These are phyloP conservation scores for Besnoitia besnoiti DNA, from an alignment of 169 alveolate genomes.

Conservation along the genomic window DNA sequence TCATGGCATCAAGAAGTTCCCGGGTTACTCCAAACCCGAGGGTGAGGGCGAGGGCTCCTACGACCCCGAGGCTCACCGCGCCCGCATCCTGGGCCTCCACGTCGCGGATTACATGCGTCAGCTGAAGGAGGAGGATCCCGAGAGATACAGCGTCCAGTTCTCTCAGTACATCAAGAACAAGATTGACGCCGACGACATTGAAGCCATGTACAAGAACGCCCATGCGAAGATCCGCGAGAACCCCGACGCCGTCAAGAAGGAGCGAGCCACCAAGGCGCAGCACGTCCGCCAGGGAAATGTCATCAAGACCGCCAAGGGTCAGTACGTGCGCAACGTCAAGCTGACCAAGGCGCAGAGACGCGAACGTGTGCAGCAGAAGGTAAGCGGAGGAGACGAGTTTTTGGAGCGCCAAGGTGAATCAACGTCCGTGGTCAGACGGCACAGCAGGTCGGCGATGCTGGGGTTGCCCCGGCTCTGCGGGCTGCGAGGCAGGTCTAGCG, in stretches of 20 bases:
- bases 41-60: conserved; percentile 91
- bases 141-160: conserved; percentile 95
- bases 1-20: conserved; percentile 99
- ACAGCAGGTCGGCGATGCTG: no score
- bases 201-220: conserved; percentile 96
- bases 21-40: conserved; percentile 91
- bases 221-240: conserved; percentile 96
- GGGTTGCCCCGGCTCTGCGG: no score
- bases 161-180: conserved; percentile 93
- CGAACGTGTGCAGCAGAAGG: conserved; percentile 93
- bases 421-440: no score
- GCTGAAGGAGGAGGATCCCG: conserved; percentile 95
- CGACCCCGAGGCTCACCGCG: conserved; percentile 98
- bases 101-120: conserved; percentile 96
- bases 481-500: no score
- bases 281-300: conserved; percentile 86
- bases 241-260: conserved; percentile 90
- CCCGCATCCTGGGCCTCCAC: conserved; percentile 98
- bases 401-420: no score
- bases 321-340: conserved; percentile 91
- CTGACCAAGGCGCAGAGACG: conserved; percentile 93
- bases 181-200: conserved; percentile 93
- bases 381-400: conserved; percentile 45
- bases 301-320: conserved; percentile 88
- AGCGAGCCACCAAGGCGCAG: conserved; percentile 75